Base-by-base conservation (phyloP, 2,329 filamentous ascomycete species). In the Pseudocercospora fijiensis region DNA sequence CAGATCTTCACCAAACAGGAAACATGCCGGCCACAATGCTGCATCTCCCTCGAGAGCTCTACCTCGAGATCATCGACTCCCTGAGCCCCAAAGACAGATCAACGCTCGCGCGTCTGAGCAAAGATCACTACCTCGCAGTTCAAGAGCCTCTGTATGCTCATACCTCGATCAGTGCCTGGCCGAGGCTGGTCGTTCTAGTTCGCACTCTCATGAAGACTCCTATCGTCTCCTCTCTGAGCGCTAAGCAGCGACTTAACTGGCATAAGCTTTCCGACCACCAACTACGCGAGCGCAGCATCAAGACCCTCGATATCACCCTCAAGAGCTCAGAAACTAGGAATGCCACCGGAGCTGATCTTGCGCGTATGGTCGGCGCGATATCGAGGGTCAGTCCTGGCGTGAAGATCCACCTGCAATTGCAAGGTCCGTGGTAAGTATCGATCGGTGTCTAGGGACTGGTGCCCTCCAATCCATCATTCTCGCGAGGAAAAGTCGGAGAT, bases 21-120 rank as follows among this genome's bases (percentile, higher is more conserved):
- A 33, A 16, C 30, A 65, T 63, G 56, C n/a, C 55, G 63, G 28
- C 52, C 1, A 27, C 62, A 7, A 57, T 71, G 57, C 63, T 70
- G 22, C 59, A 66, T 7, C 64, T 69, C n/a, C 69, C 67, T 0
- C 66, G 67, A 10, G 70, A 72, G 66, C 65, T 72, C 9, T 72
- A 67, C 28, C 60, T 72, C 4, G 56, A 62, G 56, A 57, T 70
- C 10, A 69, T 66, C 62, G 53, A 58, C 8, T 63, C 65, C 49
- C 62, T 71, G 2, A 53, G 37, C 3, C 60, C 65, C 6, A 51
- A 33, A 8, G 66, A 72, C n/a, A 63, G 67, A 22, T 18, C 65
- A 4, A 43, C 24, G 6, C 59, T 71, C 28, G 62, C 66, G 22
- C 43, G 60, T 20, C 58, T 65, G 18, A 65, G 51, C 49, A 61